phyloP scores from a whole-genome alignment of 768 basidiomycete genomes.

The Sarcodon aspratus region DNA sequence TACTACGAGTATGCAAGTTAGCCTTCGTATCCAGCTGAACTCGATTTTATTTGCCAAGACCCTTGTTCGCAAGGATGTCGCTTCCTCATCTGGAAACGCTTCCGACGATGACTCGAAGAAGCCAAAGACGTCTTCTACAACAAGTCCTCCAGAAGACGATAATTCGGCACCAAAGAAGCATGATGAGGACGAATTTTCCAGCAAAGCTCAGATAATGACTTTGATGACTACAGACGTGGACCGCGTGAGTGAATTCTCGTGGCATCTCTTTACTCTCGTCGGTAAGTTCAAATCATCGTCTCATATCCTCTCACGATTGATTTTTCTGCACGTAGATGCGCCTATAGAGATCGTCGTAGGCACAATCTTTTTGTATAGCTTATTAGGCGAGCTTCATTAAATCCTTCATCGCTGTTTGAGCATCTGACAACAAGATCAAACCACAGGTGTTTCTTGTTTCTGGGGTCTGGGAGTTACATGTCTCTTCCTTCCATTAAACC shows the following conservation, averaged over 20 bases:
- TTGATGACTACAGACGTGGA: conserved; percentile 94
- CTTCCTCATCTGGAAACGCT: conserved; percentile 30
- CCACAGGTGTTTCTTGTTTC: conserved; percentile 52
- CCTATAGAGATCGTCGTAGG: conserved; percentile 74
- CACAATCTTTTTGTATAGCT: conserved; percentile 60
- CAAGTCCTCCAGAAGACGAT: conserved; percentile 8
- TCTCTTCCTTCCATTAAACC: conserved; percentile 61
- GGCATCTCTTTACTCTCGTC: conserved; percentile 66
- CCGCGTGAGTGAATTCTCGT: conserved; percentile 75
- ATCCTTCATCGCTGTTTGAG: not conserved
- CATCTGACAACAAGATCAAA: too few species aligned
- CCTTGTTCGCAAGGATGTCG: conserved; percentile 74
- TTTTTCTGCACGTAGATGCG: conserved; percentile 35
- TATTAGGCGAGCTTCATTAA: conserved; percentile 34
- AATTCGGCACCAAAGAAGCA: conserved; percentile 47
- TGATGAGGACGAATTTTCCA: conserved; percentile 36
- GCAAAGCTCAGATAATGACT: conserved; percentile 80
- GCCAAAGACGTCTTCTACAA: conserved; percentile 8
- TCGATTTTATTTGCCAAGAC: conserved; percentile 82
- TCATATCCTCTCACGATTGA: not conserved
- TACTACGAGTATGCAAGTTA: conserved; percentile 58
- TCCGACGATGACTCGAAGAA: conserved; percentile 7
- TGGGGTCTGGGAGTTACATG: conserved; percentile 70
- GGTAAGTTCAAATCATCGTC: conserved; percentile 27
- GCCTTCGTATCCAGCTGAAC: conserved; percentile 68